phyloP scores from a whole-genome alignment of 805 yeast genomes.

The Myxozyma melibiosi region DNA sequence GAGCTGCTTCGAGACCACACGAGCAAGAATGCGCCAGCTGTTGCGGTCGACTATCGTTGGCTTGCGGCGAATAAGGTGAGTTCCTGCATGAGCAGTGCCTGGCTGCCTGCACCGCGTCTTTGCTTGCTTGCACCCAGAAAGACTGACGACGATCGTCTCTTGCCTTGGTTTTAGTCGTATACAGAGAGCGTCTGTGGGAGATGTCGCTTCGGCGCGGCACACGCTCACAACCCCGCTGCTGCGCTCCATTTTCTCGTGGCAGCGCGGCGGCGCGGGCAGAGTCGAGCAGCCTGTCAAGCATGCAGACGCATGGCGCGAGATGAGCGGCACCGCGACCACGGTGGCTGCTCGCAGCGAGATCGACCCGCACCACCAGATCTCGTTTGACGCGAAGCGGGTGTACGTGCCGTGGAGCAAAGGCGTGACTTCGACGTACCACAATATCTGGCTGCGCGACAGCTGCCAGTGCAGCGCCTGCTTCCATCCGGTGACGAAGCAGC shows the following conservation, averaged over 20 bases:
- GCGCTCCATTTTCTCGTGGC: constrained; percentile 9
- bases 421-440: constrained; percentile 43
- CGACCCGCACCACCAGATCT: constrained; percentile 34
- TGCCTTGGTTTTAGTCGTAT: constrained; percentile 1
- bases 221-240: background rate
- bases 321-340: constrained; percentile 19
- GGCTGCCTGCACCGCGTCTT: too few relatives aligned
- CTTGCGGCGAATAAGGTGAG: too few relatives aligned
- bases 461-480: constrained; percentile 62
- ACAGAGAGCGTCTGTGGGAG: background rate
- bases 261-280: background rate
- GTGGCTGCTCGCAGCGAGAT: constrained; percentile 13
- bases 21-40: too few relatives aligned
- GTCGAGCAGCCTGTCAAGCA: background rate
- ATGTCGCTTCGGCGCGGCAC: background rate
- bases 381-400: constrained; percentile 36
- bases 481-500: constrained; percentile 59
- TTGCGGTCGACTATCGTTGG: too few relatives aligned
- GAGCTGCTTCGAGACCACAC: too few relatives aligned
- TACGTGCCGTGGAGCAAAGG: constrained; percentile 39
- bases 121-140: too few relatives aligned
- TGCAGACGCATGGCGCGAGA: constrained; percentile 2
- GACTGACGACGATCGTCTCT: too few relatives aligned
- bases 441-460: constrained; percentile 66
- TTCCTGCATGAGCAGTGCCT: too few relatives aligned